Base-by-base conservation (phyloP, 2,329 filamentous ascomycete species). In the Epichloe brachyelytri region DNA sequence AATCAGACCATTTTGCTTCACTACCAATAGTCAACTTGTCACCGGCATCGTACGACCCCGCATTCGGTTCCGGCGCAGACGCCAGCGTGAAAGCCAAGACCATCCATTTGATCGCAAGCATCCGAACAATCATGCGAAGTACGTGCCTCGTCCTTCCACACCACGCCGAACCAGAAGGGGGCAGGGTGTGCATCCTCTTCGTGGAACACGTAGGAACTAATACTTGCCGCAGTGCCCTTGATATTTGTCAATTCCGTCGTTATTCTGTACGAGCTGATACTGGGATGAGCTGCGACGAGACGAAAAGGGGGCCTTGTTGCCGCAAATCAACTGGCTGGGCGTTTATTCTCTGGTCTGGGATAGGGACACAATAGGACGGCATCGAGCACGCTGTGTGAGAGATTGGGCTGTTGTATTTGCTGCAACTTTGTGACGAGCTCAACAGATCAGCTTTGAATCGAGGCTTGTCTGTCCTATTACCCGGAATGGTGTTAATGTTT, bases 51-150 rank as follows among this genome's bases (percentile, higher is more conserved):
- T 75, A 76, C 59, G 88, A 95, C 59, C 84, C 87, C 1, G 82
- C 83, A 40, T 95, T 95, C 66, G 88, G 89, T 60, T 72, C 82
- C 57, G 71, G 76, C 62, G 62, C 86, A 59, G 86, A 87, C 59
- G 78, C 82, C 57, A 90, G 87, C 68, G 77, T 95, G 61, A 91
- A 93, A 69, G 84, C 84, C 48, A 93, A 93, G 68, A 76, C 90
- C 41, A 84, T 96, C 61, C 89, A 95, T 66, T 71, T 97, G 62
- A 93, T 97, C 58, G 86, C 87, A 37, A 93, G 87, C 62, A 85
- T 96, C 59, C 78, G 91, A 67, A 95, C 88, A 52, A 74, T 97
- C 50, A 95, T 95, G 88, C 80, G 91, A 73, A 89, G 90, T 96
- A 61, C 49, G 66, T 60, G 51, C 19, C 1, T 41, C 17, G 36